Evolutionary conservation across 2,329 filamentous ascomycete genomes (phyloP), one percentile per base, ranked within the genome.

Genomic region (Cladosporium sp.): DNA sequence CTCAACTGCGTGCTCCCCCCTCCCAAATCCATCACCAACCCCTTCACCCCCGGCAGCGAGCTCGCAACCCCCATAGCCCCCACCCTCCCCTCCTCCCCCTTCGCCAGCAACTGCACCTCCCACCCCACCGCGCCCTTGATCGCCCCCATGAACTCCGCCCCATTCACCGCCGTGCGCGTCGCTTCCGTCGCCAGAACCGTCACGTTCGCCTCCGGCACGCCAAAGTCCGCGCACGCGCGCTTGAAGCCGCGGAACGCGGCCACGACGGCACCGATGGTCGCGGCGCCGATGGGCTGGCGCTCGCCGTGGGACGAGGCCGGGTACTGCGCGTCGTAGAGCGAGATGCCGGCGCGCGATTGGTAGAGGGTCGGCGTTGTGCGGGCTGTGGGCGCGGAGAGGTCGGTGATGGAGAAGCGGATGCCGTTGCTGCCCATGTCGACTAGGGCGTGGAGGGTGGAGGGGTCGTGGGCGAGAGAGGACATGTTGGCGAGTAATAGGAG

Each of bases 351-450:
- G 5, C 91, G 84, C 61, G 89, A 83, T 61, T 86, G 82, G 70
- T 89, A 95, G 52, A 95, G 63, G 22, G 86, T 91, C 14, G 79
- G 83, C 40, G 95, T 77, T 19, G 90, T 81, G 19, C 90, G 85
- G 19, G 86, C 78, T 37, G 76, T 81, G 3, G 83, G 81, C 18
- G 86, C 84, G 3, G 83, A 79, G n/a, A 95, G 77, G 59, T 89
- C 84, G 8, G 89, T 88, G 63, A 95, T 89, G 42, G 89, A 92
- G 75, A 95, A 95, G 52, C 91, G 88, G 63, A 95, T 92, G 62
- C 90, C 91, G 74, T 95, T 96, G 75, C 89, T 89, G 53, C 65
- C 65, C 64, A 67, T 67, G 49, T 67, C 65, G 5, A 66, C 63
- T 19, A 62, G 71, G 67, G 58, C 64, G 32, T 56, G 59, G 7